phyloP scores from a whole-genome alignment of 2,329 filamentous ascomycete genomes.

The Calonectria honghensis region DNA sequence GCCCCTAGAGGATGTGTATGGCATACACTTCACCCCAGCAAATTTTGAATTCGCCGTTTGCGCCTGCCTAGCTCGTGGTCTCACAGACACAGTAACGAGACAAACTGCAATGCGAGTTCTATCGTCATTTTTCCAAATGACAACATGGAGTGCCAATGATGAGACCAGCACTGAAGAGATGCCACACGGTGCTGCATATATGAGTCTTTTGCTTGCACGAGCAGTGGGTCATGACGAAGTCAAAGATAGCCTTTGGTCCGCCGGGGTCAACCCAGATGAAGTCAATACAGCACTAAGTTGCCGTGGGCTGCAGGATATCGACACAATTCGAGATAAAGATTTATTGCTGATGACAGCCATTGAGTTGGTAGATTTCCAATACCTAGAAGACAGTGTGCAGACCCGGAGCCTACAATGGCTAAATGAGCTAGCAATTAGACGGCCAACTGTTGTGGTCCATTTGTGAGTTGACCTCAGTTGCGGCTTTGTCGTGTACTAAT shows the following conservation, averaged over 20 bases:
- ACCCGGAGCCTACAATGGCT: conserved; percentile 76
- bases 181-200: conserved; percentile 72
- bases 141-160: conserved; percentile 51
- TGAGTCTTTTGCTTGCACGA: conserved; percentile 75
- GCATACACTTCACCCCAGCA: conserved; percentile 78
- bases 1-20: conserved; percentile 78
- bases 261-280: conserved; percentile 69
- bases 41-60: conserved; percentile 81
- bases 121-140: conserved; percentile 73
- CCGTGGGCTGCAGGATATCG: conserved; percentile 58
- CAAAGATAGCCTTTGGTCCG: conserved; percentile 77
- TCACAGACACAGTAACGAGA: conserved; percentile 78
- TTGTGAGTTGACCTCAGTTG: conserved; percentile 67
- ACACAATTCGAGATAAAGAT: conserved; percentile 75
- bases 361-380: conserved; percentile 79
- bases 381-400: conserved; percentile 78
- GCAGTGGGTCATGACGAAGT: conserved; percentile 75
- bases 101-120: conserved; percentile 76
- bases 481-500: background rate
- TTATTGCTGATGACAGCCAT: conserved; percentile 78
- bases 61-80: conserved; percentile 77
- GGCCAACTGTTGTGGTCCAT: conserved; percentile 74
- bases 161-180: conserved; percentile 43
- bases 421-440: conserved; percentile 71
- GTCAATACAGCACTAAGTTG: conserved; percentile 52